Percentiles rank a stretch among this genome's conserved stretches.
Evolutionary conservation across 306 rosid genomes (phyloP).

Genomic region (Cucurbita ficifolia): DNA sequence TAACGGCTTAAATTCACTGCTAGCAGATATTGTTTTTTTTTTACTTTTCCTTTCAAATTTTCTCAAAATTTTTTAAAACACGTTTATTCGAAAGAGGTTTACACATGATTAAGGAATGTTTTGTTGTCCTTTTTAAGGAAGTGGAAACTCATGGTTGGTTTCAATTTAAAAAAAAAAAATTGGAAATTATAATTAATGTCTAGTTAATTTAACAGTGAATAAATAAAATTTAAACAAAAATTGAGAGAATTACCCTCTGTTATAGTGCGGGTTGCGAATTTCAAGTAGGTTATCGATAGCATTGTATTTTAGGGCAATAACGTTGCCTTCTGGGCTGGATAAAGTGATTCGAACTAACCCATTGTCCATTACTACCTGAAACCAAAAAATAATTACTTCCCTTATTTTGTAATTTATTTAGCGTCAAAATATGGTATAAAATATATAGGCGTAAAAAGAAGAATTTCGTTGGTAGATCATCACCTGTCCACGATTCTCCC

Average conservation of each 20-base stretch:
- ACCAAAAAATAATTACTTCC: not conserved
- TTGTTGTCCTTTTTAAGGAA: too few relatives aligned
- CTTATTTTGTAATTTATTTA: too few relatives aligned
- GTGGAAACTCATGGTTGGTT: too few relatives aligned
- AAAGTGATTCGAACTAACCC: not conserved
- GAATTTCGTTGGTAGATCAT: not conserved
- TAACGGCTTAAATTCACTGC: too few relatives aligned
- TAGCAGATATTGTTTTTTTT: too few relatives aligned
- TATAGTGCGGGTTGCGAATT: not conserved
- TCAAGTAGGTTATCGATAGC: constrained; percentile 39
- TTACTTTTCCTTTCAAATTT: too few relatives aligned
- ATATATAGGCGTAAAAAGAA: not conserved
- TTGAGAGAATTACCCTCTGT: constrained; percentile 47
- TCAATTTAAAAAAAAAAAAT: too few relatives aligned
- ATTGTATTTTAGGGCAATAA: constrained; percentile 28
- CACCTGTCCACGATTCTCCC: not conserved
- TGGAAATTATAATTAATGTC: not conserved
- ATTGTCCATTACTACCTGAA: not conserved
- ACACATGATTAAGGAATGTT: too few relatives aligned
- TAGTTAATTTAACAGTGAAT: too few relatives aligned
- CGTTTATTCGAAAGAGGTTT: too few relatives aligned
- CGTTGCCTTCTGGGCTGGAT: constrained; percentile 19
- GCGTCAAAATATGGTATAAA: not conserved
- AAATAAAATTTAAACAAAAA: not conserved
- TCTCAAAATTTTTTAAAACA: too few relatives aligned